Percentiles rank a stretch among this genome's conserved stretches.
phyloP scores from a whole-genome alignment of 192 early-diverging fungal species.

The Phycomyces blakesleeanus region DNA sequence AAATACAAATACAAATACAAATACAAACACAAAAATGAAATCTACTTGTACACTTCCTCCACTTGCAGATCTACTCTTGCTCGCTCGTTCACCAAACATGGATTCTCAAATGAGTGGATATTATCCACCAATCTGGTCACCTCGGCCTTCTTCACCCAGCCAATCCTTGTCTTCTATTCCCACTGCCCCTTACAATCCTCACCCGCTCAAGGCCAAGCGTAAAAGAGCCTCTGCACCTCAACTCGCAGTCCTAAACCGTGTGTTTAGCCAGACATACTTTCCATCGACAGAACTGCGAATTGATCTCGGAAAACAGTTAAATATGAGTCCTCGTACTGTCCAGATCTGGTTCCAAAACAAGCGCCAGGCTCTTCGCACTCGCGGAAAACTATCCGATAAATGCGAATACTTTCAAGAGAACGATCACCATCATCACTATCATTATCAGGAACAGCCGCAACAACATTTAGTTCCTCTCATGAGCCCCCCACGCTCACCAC shows the following conservation, averaged over 20 bases:
- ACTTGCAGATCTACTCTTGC: slow-evolving; percentile 23
- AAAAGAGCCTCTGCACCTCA: slow-evolving; percentile 54
- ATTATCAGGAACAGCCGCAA: neutral
- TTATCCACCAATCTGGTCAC: neutral
- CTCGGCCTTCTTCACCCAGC: slow-evolving; percentile 1
- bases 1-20: neutral
- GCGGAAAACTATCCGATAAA: slow-evolving; percentile 1
- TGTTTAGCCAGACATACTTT: slow-evolving; percentile 65
- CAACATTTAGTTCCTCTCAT: neutral
- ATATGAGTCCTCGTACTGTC: slow-evolving; percentile 80
- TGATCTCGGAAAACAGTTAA: slow-evolving; percentile 62
- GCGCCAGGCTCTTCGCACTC: slow-evolving; percentile 51
- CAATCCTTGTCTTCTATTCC: neutral
- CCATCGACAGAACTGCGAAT: slow-evolving; percentile 73
- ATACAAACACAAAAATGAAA: neutral
- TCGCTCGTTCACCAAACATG: neutral
- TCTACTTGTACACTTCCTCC: slow-evolving; percentile 29
- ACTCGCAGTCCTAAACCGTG: slow-evolving; percentile 49
- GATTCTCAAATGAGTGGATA: neutral
- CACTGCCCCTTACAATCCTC: slow-evolving; percentile 3
- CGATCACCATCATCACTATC: neutral
- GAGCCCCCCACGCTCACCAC: slow-evolving; percentile 6
- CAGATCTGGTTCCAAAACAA: slow-evolving; percentile 95
- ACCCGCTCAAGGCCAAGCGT: slow-evolving; percentile 29
- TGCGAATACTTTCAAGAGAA: neutral